Percentiles rank a stretch among this genome's conserved stretches.
Conservation (phyloP, 371 early-diverging fungal species). For the Syncephalastrum monosporum region DNA sequence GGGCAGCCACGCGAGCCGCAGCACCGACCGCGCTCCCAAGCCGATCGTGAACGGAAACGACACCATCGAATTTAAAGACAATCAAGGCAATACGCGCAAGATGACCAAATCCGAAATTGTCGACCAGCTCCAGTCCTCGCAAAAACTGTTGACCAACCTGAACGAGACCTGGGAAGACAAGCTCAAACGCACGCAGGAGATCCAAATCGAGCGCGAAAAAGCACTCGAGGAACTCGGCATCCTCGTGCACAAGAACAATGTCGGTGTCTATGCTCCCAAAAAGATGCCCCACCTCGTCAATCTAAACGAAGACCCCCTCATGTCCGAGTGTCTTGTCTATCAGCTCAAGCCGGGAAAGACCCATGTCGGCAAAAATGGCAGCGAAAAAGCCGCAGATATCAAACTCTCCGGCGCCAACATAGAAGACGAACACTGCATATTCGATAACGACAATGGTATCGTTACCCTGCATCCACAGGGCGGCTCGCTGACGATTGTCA, state of each 20-base stretch:
- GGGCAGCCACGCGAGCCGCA: background rate
- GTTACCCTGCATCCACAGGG: conserved; percentile 69
- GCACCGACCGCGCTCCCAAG: background rate
- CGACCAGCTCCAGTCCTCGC: conserved; percentile 82
- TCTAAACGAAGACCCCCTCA: conserved; percentile 86
- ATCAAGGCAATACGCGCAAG: conserved; percentile 49
- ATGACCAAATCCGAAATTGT: conserved; percentile 60
- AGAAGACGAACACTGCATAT: conserved; percentile 71
- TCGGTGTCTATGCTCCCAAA: conserved; percentile 82
- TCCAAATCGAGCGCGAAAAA: conserved; percentile 73
- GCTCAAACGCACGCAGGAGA: conserved; percentile 66
- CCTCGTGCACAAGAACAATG: conserved; percentile 67
- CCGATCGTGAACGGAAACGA: conserved; percentile 9
- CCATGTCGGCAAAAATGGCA: conserved; percentile 61
- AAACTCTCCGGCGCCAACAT: conserved; percentile 73
- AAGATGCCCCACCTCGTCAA: conserved; percentile 87
- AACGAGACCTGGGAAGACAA: conserved; percentile 90
- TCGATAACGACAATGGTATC: conserved; percentile 62
- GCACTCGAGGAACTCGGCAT: conserved; percentile 83
- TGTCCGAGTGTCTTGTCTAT: conserved; percentile 90
- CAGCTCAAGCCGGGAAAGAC: conserved; percentile 80
- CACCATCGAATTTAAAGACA: conserved; percentile 50
- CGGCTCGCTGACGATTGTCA: conserved; percentile 71
- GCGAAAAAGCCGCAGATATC: conserved; percentile 57
- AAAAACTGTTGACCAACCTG: conserved; percentile 84